Conservation (phyloP, 805 yeast genomes). For the Metschnikowia similis region DNA sequence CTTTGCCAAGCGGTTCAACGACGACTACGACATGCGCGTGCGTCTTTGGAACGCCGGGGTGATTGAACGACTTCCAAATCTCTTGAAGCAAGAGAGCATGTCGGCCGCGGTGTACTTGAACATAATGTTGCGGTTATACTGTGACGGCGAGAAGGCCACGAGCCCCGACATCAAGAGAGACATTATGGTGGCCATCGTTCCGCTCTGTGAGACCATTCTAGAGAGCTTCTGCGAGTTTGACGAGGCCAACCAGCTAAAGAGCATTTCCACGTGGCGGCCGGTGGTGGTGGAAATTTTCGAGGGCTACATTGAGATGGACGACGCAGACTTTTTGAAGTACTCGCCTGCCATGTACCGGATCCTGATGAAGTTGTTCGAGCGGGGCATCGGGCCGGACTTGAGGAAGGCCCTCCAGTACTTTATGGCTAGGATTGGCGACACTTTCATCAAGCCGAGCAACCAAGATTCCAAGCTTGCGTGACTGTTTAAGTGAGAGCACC, state of each 20-base stretch:
- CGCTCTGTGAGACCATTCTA: constrained; percentile 68
- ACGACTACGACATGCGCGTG: constrained; percentile 82
- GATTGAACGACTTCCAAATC: constrained; percentile 86
- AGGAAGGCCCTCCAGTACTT: constrained; percentile 58
- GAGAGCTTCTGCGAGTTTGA: constrained; percentile 68
- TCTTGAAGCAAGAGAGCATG: constrained; percentile 86
- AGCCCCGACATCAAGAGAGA: constrained; percentile 42
- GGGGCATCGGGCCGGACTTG: constrained; percentile 57
- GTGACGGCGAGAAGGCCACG: constrained; percentile 53
- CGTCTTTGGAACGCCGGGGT: constrained; percentile 88
- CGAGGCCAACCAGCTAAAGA: constrained; percentile 73
- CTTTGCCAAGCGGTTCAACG: constrained; percentile 85
- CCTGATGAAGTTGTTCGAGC: constrained; percentile 56
- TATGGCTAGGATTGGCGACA: constrained; percentile 49
- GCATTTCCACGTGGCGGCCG: constrained; percentile 83
- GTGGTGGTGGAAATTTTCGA: constrained; percentile 84
- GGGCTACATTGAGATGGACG: constrained; percentile 75
- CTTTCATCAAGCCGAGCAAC: constrained; percentile 19
- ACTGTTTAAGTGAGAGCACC: no score
- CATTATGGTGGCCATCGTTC: constrained; percentile 51
- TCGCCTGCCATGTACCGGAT: constrained; percentile 59
- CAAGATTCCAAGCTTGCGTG: no score
- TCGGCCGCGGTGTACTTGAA: constrained; percentile 84
- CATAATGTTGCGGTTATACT: constrained; percentile 73
- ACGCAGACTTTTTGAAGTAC: constrained; percentile 57